phyloP scores from a whole-genome alignment of 768 basidiomycete genomes.

The Mycena albidolilacea region DNA sequence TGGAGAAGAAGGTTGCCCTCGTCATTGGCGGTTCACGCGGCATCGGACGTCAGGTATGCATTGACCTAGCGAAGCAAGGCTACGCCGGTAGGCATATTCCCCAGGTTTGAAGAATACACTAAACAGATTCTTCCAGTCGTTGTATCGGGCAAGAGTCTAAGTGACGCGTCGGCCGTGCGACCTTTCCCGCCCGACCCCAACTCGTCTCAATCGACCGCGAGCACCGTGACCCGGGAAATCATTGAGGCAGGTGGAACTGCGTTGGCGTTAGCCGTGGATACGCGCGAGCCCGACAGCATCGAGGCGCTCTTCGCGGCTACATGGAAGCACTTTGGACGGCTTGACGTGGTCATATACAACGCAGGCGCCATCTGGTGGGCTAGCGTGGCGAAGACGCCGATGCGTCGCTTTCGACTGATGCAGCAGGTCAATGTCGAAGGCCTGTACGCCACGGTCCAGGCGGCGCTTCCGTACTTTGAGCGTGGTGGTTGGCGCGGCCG shows the following conservation, averaged over 20 bases:
- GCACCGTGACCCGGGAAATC: constrained; percentile 40
- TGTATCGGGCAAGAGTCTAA: constrained; percentile 39
- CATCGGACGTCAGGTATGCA: constrained; percentile 36
- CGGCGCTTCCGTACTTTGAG: constrained; percentile 36
- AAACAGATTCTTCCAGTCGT: constrained; percentile 20
- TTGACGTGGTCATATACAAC: constrained; percentile 40
- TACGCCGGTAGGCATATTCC: constrained; percentile 32
- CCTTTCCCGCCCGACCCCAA: constrained; percentile 41
- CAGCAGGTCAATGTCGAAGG: constrained; percentile 40
- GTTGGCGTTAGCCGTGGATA: constrained; percentile 30
- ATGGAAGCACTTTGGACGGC: constrained; percentile 30
- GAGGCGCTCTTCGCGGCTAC: background rate
- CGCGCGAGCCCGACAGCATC: constrained; percentile 31
- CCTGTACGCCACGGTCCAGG: constrained; percentile 36
- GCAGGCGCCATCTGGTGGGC: constrained; percentile 43
- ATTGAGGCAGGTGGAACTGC: constrained; percentile 37
- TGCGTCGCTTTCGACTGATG: constrained; percentile 40
- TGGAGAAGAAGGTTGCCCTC: constrained; percentile 34
- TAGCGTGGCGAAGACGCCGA: constrained; percentile 34
- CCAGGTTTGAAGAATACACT: background rate
- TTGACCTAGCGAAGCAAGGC: constrained; percentile 36
- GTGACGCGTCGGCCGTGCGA: constrained; percentile 28
- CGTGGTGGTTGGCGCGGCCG: constrained; percentile 32
- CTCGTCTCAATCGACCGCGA: constrained; percentile 34
- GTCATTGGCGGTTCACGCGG: constrained; percentile 41